phyloP scores from a whole-genome alignment of 257 asterid species.

The Linderniella brevidens region DNA sequence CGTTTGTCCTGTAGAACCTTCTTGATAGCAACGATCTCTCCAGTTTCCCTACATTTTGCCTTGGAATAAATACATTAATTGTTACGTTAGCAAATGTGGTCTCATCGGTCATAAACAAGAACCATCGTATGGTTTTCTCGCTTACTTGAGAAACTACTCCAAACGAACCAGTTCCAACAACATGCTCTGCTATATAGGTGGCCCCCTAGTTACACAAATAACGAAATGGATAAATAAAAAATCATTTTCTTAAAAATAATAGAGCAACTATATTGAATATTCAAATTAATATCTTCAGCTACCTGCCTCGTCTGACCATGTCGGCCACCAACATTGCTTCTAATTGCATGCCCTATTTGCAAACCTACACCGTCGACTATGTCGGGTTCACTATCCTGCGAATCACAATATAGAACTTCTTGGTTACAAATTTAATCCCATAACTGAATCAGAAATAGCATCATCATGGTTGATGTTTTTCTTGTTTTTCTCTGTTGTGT shows the following conservation, averaged over 20 bases:
- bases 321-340: constrained; percentile 59
- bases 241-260: no score
- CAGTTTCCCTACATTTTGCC: constrained; percentile 81
- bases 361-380: constrained; percentile 62
- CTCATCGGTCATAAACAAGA: background rate
- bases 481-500: no score
- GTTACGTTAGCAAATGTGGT: background rate
- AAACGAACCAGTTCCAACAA: constrained; percentile 73
- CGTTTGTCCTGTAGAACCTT: constrained; percentile 86
- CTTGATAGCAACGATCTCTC: constrained; percentile 76
- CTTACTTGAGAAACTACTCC: constrained; percentile 78
- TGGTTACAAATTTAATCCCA: background rate
- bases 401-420: background rate
- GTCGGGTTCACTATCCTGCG: constrained; percentile 71
- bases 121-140: background rate
- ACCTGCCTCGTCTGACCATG: constrained; percentile 75
- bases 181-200: constrained; percentile 83
- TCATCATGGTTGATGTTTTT: no score
- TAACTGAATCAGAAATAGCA: background rate
- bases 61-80: constrained; percentile 12
- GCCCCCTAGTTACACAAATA: constrained; percentile 28
- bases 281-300: background rate
- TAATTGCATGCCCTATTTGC: constrained; percentile 69
- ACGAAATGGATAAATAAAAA: background rate
- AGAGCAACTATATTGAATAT: background rate